Base-by-base conservation (phyloP, 2,329 filamentous ascomycete genomes). In the Colletotrichum destructivum region DNA sequence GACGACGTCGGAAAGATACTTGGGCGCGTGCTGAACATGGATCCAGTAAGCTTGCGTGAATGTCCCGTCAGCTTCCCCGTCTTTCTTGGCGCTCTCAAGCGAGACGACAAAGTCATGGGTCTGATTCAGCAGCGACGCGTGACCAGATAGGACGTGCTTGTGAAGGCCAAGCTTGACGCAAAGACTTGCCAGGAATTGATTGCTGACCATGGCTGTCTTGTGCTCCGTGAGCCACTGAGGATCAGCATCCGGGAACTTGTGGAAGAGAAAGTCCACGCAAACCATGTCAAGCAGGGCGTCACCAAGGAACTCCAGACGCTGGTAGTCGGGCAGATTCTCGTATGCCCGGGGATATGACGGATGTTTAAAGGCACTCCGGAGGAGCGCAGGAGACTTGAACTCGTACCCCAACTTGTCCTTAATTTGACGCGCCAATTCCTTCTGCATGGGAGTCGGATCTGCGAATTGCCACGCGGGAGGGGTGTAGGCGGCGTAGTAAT, bases 191-290 rank as follows among this genome's bases (percentile, higher is more conserved):
- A 98, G 87, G 78, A 98, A 99, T 72, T 95, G 95, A 83, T 99
- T 99, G 64, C 94, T 96, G 0, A 96, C 95, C 94, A 99, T 98
- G n/a, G 95, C 94, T 91, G 97, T 98, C 83, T 98, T 98, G 86
- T 98, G 96, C 82, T 98, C 96, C 0, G 96, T 98, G 71, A 99
- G 86, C 96, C 96, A 98, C 79, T 98, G 95, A 0, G 96, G 96
- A 77, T 98, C 95, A 69, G 92, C 93, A 62, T 89, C 85, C 0
- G 95, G 94, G 76, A 93, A 94, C 4, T 86, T 87, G 75, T 91
- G 88, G 82, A 94, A 98, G 4, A 99, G 87, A 76, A 94, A 91
- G 76, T 95, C 93, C 66, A 98, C 92, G 76, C 92, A 94, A 13
- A 88, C 92, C 90, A 96, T 93, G 78, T 98, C 95, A 1, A 97